phyloP scores from a whole-genome alignment of 2,329 filamentous ascomycete genomes.

The Ophiostoma populinum region DNA sequence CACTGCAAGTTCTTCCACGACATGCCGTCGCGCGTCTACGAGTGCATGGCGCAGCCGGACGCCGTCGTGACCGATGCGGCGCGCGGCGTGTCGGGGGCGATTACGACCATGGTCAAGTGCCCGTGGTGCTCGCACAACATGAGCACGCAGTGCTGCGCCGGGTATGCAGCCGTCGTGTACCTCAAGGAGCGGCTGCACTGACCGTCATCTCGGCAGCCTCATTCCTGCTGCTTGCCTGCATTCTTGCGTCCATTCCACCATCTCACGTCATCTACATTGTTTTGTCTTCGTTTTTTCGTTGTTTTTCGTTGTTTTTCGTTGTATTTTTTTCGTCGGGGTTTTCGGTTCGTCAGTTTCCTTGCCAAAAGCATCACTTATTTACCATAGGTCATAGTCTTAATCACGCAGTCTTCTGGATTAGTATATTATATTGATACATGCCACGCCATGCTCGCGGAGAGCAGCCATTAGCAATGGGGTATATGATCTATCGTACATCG shows the following conservation, averaged over 20 bases:
- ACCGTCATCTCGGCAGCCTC: too few relatives aligned
- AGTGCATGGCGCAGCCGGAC: conserved; percentile 44
- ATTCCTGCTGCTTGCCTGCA: not conserved
- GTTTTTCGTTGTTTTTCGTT: too few relatives aligned
- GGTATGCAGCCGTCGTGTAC: conserved; percentile 49
- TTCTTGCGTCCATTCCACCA: not conserved
- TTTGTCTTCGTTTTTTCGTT: too few relatives aligned
- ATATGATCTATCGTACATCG: conserved; percentile 2
- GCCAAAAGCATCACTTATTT: too few relatives aligned
- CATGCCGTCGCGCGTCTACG: conserved; percentile 46
- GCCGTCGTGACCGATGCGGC: conserved; percentile 32
- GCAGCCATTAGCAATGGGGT: conserved; percentile 1
- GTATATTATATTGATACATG: conserved; percentile 1
- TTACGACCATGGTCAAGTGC: conserved; percentile 47
- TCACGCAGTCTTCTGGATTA: too few relatives aligned
- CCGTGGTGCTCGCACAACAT: conserved; percentile 59
- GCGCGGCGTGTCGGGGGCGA: conserved; percentile 35
- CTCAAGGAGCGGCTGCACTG: conserved; percentile 44
- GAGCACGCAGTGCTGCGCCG: conserved; percentile 50
- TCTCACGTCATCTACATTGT: too few relatives aligned
- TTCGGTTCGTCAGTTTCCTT: too few relatives aligned
- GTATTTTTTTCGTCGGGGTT: too few relatives aligned
- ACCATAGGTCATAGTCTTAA: too few relatives aligned
- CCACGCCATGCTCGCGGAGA: too few relatives aligned
- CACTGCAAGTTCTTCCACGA: conserved; percentile 47